phyloP scores from a whole-genome alignment of 176 grass and related monocot species.

The Ensete glaucum region DNA sequence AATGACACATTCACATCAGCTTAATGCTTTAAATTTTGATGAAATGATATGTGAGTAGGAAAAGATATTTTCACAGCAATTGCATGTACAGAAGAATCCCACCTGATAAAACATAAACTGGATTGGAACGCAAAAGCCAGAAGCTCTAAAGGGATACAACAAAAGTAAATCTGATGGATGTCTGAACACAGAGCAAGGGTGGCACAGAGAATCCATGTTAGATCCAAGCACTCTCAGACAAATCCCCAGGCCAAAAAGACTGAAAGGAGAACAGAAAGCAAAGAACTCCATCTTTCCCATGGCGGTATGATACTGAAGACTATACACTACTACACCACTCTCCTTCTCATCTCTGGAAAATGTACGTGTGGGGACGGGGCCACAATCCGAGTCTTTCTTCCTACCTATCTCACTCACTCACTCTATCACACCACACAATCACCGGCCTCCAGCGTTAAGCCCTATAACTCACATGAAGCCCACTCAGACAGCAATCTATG shows the following conservation, averaged over 20 bases:
- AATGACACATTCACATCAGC: too few relatives aligned
- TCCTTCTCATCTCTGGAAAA: too few relatives aligned
- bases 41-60: too few relatives aligned
- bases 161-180: not conserved
- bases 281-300: not conserved
- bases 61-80: not conserved
- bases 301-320: too few relatives aligned
- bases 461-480: not conserved
- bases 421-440: not conserved
- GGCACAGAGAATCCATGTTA: constrained; percentile 28
- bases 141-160: not conserved
- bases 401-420: not conserved
- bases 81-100: not conserved
- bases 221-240: constrained; percentile 37
- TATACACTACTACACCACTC: too few relatives aligned
- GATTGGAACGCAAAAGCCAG: not conserved
- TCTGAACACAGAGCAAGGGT: not conserved
- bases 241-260: constrained; percentile 29
- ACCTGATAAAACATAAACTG: not conserved
- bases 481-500: not conserved
- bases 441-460: not conserved
- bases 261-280: not conserved
- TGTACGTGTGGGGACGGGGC: too few relatives aligned
- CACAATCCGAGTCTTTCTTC: not conserved
- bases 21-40: too few relatives aligned